A percentile compares a stretch with the other conserved stretches of the same genome.
Conservation (phyloP, 257 asterid genomes). For the Rhazya stricta region DNA sequence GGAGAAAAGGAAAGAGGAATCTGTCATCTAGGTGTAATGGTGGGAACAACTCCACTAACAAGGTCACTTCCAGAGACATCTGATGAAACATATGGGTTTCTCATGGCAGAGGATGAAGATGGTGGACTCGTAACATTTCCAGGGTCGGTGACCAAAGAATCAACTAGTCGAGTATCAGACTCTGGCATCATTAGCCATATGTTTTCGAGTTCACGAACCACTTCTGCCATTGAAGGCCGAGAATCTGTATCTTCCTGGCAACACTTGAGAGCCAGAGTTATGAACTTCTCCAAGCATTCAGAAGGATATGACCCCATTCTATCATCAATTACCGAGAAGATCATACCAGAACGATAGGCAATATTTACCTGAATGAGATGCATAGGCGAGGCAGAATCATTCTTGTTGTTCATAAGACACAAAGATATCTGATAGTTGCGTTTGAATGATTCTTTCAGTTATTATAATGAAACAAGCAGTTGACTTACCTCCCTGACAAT, state of each 20-base stretch:
- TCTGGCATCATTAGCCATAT: conserved; percentile 29
- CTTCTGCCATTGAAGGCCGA: conserved; percentile 36
- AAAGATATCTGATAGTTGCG: background rate
- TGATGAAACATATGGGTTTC: conserved; percentile 20
- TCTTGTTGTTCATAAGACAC: background rate
- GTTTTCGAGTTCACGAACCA: conserved; percentile 32
- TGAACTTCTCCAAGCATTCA: conserved; percentile 32
- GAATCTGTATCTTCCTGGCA: conserved; percentile 29
- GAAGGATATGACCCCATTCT: conserved; percentile 31
- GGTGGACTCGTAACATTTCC: conserved; percentile 13
- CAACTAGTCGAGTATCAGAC: conserved; percentile 15
- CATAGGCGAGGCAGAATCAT: background rate
- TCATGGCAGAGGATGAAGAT: conserved; percentile 20
- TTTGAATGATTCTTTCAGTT: background rate
- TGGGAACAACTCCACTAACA: conserved; percentile 33
- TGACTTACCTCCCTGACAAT: conserved; percentile 86
- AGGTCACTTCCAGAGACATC: conserved; percentile 33
- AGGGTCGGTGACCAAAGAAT: conserved; percentile 18
- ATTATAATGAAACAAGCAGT: background rate
- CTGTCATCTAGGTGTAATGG: conserved; percentile 29
- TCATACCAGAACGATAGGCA: conserved; percentile 55
- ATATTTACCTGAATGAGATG: conserved; percentile 53
- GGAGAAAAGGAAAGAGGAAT: no score
- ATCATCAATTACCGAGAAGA: conserved; percentile 30
- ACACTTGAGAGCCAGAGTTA: conserved; percentile 33